phyloP scores from a whole-genome alignment of 2,329 filamentous ascomycete species.

The Shiraia sp. region DNA sequence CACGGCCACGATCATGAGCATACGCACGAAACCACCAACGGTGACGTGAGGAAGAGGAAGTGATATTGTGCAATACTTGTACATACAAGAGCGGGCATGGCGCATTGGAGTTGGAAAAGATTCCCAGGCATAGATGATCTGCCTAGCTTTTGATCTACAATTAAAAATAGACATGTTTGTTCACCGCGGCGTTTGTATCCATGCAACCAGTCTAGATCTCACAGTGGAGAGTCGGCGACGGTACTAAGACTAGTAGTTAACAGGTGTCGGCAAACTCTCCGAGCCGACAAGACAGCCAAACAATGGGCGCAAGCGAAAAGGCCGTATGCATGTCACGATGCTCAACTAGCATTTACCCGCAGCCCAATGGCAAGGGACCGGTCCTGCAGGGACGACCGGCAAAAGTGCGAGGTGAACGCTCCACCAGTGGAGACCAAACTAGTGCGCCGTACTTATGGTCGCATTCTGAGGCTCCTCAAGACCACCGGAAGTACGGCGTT shows the following conservation, averaged over 20 bases:
- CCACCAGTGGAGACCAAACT: constrained; percentile 21
- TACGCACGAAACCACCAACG: constrained; percentile 24
- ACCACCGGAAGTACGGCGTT: constrained; percentile 16
- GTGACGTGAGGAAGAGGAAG: constrained; percentile 24
- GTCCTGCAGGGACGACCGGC: constrained; percentile 37
- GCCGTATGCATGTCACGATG: constrained; percentile 5
- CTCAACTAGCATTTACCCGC: constrained; percentile 26
- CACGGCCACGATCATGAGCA: constrained; percentile 36
- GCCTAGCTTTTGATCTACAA: neutral
- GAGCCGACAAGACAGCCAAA: constrained; percentile 1
- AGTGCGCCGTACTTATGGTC: constrained; percentile 15
- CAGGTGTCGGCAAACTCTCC: neutral
- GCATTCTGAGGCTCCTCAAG: constrained; percentile 14
- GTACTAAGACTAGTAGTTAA: neutral
- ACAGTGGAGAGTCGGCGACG: neutral
- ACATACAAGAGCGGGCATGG: constrained; percentile 20
- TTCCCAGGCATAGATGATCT: constrained; percentile 16
- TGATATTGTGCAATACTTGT: constrained; percentile 24
- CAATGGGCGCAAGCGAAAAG: neutral
- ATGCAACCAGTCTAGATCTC: too few species aligned
- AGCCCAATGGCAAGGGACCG: constrained; percentile 18
- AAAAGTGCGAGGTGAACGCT: constrained; percentile 30
- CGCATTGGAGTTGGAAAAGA: constrained; percentile 27
- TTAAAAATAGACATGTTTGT: neutral
- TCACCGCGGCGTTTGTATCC: neutral